These are phyloP conservation scores for Hypoxylon sp. DNA, from an alignment of 2,329 filamentous ascomycete genomes.

Conservation along the genomic window DNA sequence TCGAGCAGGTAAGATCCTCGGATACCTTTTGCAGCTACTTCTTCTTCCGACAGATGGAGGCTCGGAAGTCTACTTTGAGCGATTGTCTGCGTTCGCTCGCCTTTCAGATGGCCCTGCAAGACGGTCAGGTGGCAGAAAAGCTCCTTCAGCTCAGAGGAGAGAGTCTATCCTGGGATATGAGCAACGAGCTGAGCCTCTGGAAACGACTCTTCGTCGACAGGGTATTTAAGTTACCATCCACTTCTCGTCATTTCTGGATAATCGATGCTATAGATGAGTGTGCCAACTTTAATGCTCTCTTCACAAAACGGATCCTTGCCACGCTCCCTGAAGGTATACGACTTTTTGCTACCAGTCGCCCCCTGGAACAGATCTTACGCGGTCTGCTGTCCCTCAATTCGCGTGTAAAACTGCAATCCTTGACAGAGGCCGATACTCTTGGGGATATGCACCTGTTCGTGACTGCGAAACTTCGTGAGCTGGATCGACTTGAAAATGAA, in stretches of 20 bases:
- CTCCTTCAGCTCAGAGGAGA: constrained; percentile 23
- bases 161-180: constrained; percentile 33
- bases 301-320: constrained; percentile 1
- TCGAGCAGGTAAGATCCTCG: constrained; percentile 39
- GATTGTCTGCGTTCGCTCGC: constrained; percentile 41
- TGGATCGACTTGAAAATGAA: constrained; percentile 28
- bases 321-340: constrained; percentile 34
- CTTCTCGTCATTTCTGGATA: constrained; percentile 42
- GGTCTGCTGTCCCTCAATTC: constrained; percentile 36
- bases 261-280: constrained; percentile 46
- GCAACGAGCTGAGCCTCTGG: constrained; percentile 40
- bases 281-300: constrained; percentile 26
- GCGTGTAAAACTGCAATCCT: constrained; percentile 12
- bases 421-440: not conserved
- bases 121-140: constrained; percentile 20
- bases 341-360: constrained; percentile 44
- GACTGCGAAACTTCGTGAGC: constrained; percentile 29
- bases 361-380: constrained; percentile 38
- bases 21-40: constrained; percentile 42
- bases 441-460: constrained; percentile 42
- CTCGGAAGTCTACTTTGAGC: constrained; percentile 35
- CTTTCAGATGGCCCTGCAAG: constrained; percentile 44
- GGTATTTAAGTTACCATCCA: constrained; percentile 37
- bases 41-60: constrained; percentile 41
- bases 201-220: constrained; percentile 36